Base-by-base conservation (phyloP, 139 green algal species). In the Medakamo hakoo region DNA sequence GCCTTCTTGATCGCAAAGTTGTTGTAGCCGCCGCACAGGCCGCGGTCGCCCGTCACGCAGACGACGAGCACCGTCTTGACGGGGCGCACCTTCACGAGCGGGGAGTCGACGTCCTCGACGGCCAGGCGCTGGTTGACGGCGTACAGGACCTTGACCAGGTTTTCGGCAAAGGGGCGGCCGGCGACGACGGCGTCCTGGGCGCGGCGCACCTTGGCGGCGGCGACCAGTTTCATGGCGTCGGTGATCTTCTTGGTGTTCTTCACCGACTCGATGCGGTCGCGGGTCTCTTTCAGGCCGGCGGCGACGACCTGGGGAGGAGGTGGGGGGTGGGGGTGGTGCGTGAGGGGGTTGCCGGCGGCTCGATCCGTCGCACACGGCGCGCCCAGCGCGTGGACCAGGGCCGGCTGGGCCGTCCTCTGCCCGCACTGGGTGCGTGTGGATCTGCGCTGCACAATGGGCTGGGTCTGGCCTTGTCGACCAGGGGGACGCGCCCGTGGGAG, bases 171-270 rank as follows among this genome's bases (percentile, higher is more conserved):
- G 57, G 93, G 93, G 57, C 93, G 84, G 58, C 87, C 89, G 73
- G 92, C 92, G 29, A 98, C 80, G 26, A 99, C 93, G 14, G 93
- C 93, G 52, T 94, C 90, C 83, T 99, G 93, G 25, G 93, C 93
- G 48, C 93, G 82, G 70, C 88, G 83, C 30, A 95, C 88, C 71
- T 94, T 95, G 63, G 89, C 89, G 31, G 89, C 89, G 65, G 89
- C 86, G 55, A 96, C 89, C 66, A 96, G 80, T 76, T 94, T 95
- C 88, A 95, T 94, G 59, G 88, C 88, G 32, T 90, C 89, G 18
- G 93, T 99, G 76, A 99, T 99, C 84, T 99, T 99, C 77, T 94
- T 78, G 27, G 93, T 99, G 81, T 95, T 96, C 74, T 94, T 95
- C 19, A 99, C 88, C 4, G 89, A 96, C 24, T 67, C 76, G 66